A percentile compares a stretch with the other conserved stretches of the same genome.
Evolutionary conservation across 2,329 filamentous ascomycete genomes (phyloP).

Genomic region (Fusarium circinatum): DNA sequence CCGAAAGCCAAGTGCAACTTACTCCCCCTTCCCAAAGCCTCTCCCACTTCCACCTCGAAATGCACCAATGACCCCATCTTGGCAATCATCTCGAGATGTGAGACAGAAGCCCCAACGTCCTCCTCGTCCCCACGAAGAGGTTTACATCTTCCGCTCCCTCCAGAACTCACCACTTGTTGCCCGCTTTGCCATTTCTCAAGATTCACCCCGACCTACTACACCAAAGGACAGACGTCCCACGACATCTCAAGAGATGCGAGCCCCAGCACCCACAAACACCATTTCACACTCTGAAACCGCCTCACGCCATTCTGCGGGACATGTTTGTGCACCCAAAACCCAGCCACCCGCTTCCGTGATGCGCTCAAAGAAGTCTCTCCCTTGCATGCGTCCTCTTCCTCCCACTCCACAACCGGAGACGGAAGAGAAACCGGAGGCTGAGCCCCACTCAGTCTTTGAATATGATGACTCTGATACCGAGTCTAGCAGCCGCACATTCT

Average conservation of each 20-base stretch:
- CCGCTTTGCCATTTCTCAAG: constrained; percentile 29
- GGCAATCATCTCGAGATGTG: constrained; percentile 41
- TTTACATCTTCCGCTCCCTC: constrained; percentile 25
- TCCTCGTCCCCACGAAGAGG: constrained; percentile 43
- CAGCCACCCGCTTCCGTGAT: constrained; percentile 33
- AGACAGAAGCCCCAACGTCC: constrained; percentile 44
- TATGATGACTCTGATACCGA: constrained; percentile 58
- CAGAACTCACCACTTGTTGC: constrained; percentile 25
- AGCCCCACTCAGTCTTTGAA: constrained; percentile 60
- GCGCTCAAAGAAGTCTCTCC: constrained; percentile 44
- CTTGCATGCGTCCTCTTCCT: constrained; percentile 39
- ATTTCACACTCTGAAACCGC: constrained; percentile 33
- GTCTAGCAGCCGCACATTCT: constrained; percentile 51
- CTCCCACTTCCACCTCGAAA: constrained; percentile 49
- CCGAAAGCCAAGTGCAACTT: constrained; percentile 46
- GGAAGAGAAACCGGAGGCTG: constrained; percentile 16
- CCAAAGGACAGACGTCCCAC: constrained; percentile 26
- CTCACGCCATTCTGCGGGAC: constrained; percentile 38
- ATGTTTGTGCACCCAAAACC: constrained; percentile 30
- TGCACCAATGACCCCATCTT: constrained; percentile 40
- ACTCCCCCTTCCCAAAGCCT: constrained; percentile 57
- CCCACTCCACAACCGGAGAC: constrained; percentile 37
- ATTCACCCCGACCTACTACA: constrained; percentile 28
- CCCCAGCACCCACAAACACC: constrained; percentile 13
- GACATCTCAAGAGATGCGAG: constrained; percentile 25